Percentiles rank a stretch among this genome's conserved stretches.
Evolutionary conservation across 2,329 filamentous ascomycete species (phyloP).

Genomic region (Rutstroemia sp.): DNA sequence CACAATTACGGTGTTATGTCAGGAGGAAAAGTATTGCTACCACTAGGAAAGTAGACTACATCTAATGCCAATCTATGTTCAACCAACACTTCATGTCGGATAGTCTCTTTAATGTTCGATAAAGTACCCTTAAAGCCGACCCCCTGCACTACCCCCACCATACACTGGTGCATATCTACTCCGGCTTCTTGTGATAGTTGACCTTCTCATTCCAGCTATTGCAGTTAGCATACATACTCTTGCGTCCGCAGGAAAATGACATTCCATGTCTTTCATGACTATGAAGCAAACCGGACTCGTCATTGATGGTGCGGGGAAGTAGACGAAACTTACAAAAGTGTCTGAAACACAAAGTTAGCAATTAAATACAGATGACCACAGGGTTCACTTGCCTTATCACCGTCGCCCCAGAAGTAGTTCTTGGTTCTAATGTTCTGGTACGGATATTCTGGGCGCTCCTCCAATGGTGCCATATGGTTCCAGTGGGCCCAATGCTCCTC

Average conservation of each 20-base stretch:
- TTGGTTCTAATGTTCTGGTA: constrained; percentile 98
- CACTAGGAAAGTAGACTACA: constrained; percentile 8
- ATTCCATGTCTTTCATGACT: no score
- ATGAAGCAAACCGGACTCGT: no score
- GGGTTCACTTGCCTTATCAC: constrained; percentile 69
- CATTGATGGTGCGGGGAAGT: not conserved
- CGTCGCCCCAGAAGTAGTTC: constrained; percentile 93
- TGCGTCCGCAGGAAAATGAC: no score
- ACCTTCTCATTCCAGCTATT: constrained; percentile 84
- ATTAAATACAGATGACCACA: not conserved
- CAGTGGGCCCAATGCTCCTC: constrained; percentile 97
- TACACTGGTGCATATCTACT: constrained; percentile 13
- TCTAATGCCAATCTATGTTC: constrained; percentile 9
- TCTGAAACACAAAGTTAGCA: constrained; percentile 37
- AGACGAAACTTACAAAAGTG: constrained; percentile 52
- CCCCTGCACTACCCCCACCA: not conserved
- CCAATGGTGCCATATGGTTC: constrained; percentile 73
- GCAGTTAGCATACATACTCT: constrained; percentile 13
- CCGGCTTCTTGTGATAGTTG: constrained; percentile 77
- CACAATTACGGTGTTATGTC: no score
- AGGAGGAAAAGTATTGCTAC: constrained; percentile 6
- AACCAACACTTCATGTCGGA: not conserved
- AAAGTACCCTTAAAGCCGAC: not conserved
- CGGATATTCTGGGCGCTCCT: constrained; percentile 87
- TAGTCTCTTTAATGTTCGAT: not conserved